Conservation (phyloP, 2,329 filamentous ascomycete species). For the Penicillium brevicompactum region DNA sequence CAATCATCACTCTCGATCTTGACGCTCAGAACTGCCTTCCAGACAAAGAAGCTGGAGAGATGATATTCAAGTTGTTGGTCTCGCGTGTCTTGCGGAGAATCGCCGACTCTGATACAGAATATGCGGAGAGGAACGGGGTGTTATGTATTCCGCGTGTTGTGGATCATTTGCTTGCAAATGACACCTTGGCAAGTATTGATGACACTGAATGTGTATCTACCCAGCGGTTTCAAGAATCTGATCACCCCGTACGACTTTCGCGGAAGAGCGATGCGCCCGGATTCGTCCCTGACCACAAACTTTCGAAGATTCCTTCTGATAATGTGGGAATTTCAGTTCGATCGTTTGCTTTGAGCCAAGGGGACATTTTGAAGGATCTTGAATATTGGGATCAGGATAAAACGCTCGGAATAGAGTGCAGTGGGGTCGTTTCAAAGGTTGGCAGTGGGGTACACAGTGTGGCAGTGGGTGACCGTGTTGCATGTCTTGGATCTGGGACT, state of each 20-base stretch:
- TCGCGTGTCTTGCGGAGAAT: slow-evolving; percentile 7
- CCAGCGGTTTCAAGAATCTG: slow-evolving; percentile 15
- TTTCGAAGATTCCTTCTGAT: slow-evolving; percentile 12
- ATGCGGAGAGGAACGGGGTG: slow-evolving; percentile 21
- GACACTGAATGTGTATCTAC: neutral
- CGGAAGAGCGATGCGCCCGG: neutral
- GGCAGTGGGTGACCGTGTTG: slow-evolving; percentile 26
- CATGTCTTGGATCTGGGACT: slow-evolving; percentile 20
- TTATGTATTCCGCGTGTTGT: slow-evolving; percentile 28
- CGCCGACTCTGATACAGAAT: slow-evolving; percentile 25
- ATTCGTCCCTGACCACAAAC: slow-evolving; percentile 12
- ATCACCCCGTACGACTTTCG: slow-evolving; percentile 10
- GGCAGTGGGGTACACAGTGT: slow-evolving; percentile 19
- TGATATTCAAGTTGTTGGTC: slow-evolving; percentile 16
- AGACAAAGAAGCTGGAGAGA: neutral
- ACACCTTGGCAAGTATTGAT: neutral
- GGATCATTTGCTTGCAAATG: slow-evolving; percentile 12
- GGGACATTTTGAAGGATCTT: slow-evolving; percentile 17
- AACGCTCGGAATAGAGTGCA: slow-evolving; percentile 17
- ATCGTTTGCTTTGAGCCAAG: slow-evolving; percentile 32
- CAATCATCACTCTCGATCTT: slow-evolving; percentile 29
- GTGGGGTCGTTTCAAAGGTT: slow-evolving; percentile 23
- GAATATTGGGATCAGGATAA: neutral
- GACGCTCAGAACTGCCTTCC: slow-evolving; percentile 12
- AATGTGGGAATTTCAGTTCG: slow-evolving; percentile 37